Conservation (phyloP, 2,329 filamentous ascomycete genomes). For the Colletotrichum plurivorum region DNA sequence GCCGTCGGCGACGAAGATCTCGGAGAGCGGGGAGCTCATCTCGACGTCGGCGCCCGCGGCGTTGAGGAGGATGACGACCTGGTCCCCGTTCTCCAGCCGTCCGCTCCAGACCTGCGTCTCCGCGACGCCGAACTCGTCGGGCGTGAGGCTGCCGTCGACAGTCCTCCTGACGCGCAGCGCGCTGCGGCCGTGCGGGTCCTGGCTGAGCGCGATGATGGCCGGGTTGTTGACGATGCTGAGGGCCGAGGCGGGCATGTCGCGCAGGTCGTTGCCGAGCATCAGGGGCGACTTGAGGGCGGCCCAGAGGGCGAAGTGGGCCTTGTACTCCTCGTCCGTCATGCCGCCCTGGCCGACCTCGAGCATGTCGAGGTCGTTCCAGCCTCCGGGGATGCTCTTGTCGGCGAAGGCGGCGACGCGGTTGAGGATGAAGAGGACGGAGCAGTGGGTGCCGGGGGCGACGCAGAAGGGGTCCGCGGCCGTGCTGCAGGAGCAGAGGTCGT, state of each 20-base stretch:
- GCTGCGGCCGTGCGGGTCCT: slow-evolving; percentile 50
- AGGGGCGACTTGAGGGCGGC: slow-evolving; percentile 61
- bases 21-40: slow-evolving; percentile 38
- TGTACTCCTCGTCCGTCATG: slow-evolving; percentile 55
- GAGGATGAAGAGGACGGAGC: slow-evolving; percentile 47
- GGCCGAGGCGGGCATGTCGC: slow-evolving; percentile 41
- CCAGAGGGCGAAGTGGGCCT: slow-evolving; percentile 62
- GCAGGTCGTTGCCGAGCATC: slow-evolving; percentile 58
- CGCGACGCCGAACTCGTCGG: slow-evolving; percentile 45
- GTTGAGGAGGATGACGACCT: slow-evolving; percentile 40
- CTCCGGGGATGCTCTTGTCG: slow-evolving; percentile 38
- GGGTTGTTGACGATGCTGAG: slow-evolving; percentile 44
- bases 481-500: slow-evolving; percentile 50
- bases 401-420: slow-evolving; percentile 44
- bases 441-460: slow-evolving; percentile 44
- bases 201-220: slow-evolving; percentile 50
- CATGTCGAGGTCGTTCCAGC: slow-evolving; percentile 57
- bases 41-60: slow-evolving; percentile 39
- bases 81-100: slow-evolving; percentile 42
- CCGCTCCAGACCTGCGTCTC: slow-evolving; percentile 49
- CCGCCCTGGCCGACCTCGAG: slow-evolving; percentile 55
- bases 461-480: slow-evolving; percentile 45
- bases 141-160: slow-evolving; percentile 54
- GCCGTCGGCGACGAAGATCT: slow-evolving; percentile 44
- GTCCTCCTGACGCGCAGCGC: slow-evolving; percentile 43